phyloP scores from a whole-genome alignment of 139 green algal genomes.

The Astrephomene gubernaculifera region DNA sequence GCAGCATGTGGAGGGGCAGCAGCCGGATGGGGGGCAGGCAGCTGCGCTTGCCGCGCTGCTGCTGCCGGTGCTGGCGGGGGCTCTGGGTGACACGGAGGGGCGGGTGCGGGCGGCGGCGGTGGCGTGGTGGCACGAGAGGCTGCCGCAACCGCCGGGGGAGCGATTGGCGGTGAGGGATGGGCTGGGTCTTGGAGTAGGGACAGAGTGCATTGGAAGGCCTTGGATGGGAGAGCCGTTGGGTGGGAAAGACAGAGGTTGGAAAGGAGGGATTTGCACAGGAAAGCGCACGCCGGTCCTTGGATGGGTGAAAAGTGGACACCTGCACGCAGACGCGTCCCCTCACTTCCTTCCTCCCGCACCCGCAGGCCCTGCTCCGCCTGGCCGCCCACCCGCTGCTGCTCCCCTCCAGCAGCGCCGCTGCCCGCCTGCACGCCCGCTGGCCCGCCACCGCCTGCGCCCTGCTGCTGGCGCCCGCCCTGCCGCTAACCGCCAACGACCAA shows the following conservation, averaged over 20 bases:
- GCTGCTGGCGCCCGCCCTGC: conserved; percentile 27
- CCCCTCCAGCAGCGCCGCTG: neutral
- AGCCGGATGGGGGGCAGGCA: neutral
- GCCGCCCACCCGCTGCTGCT: neutral
- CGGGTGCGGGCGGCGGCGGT: conserved; percentile 4
- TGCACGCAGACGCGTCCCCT: neutral
- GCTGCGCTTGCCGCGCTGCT: conserved; percentile 13
- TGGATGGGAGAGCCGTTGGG: neutral
- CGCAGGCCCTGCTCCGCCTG: conserved; percentile 24
- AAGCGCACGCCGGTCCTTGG: too few species aligned
- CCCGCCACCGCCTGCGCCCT: neutral
- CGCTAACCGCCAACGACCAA: conserved; percentile 1
- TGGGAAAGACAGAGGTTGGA: too few species aligned
- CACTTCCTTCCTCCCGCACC: neutral
- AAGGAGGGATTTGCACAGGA: too few species aligned
- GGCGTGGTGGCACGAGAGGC: conserved; percentile 6
- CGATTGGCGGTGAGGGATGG: conserved; percentile 13
- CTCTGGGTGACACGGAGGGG: conserved; percentile 5
- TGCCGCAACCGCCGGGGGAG: conserved; percentile 25
- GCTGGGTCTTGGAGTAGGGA: too few species aligned
- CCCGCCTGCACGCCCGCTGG: conserved; percentile 16
- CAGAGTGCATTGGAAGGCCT: neutral
- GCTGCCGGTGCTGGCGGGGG: conserved; percentile 23
- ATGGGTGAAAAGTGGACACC: too few species aligned
- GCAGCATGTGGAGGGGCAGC: too few species aligned